These are phyloP conservation scores for Amanita molliuscula DNA, from an alignment of 768 basidiomycete species.

Conservation along the genomic window DNA sequence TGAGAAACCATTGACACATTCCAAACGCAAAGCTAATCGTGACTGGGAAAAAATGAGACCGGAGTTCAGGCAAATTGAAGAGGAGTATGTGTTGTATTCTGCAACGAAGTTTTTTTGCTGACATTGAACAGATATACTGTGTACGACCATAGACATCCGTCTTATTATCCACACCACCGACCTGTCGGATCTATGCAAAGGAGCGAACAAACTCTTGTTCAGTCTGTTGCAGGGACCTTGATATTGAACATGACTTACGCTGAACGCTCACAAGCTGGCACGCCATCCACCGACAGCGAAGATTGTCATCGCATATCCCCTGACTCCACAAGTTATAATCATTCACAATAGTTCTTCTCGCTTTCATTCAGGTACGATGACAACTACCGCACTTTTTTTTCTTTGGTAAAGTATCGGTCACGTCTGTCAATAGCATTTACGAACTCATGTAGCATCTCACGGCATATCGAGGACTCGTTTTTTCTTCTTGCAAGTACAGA, in stretches of 20 bases:
- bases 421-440: too few species aligned
- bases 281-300: slow-evolving; percentile 27
- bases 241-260: slow-evolving; percentile 36
- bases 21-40: slow-evolving; percentile 81
- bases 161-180: slow-evolving; percentile 85
- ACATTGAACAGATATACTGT: slow-evolving; percentile 60
- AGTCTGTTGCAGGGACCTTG: slow-evolving; percentile 31
- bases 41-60: slow-evolving; percentile 86
- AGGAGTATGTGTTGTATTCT: slow-evolving; percentile 49
- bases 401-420: neutral
- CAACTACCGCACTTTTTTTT: neutral
- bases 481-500: neutral
- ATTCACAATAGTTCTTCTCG: neutral
- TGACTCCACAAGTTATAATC: neutral
- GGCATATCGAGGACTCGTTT: neutral
- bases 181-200: slow-evolving; percentile 33
- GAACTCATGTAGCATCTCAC: neutral
- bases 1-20: slow-evolving; percentile 93
- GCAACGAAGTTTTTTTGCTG: neutral
- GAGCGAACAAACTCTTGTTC: slow-evolving; percentile 31
- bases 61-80: slow-evolving; percentile 86
- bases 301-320: slow-evolving; percentile 14
- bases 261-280: slow-evolving; percentile 37
- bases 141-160: slow-evolving; percentile 78
- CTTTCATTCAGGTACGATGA: neutral